Conservation (phyloP, 768 basidiomycete species). For the Collybia nuda region DNA sequence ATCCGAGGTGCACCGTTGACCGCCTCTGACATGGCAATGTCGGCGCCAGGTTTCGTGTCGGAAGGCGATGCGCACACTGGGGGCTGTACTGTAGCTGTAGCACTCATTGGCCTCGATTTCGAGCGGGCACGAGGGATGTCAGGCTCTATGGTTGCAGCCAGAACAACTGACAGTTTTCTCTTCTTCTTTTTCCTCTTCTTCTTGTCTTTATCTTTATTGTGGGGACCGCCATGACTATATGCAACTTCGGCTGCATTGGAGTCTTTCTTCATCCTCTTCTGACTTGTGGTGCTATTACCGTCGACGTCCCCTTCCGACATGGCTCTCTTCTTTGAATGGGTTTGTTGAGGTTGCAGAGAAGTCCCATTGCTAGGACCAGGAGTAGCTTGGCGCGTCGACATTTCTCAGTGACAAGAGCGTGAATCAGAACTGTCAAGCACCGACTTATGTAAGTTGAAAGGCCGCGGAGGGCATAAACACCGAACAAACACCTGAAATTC, state of each 20-base stretch:
- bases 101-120: constrained; percentile 14
- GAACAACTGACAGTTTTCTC: constrained; percentile 32
- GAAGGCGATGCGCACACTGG: constrained; percentile 1
- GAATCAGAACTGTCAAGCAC: background rate
- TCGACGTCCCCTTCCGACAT: constrained; percentile 26
- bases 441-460: too few species aligned
- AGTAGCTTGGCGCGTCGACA: constrained; percentile 34
- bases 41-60: background rate
- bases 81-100: constrained; percentile 9
- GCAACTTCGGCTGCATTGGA: constrained; percentile 8
- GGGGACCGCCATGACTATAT: constrained; percentile 25
- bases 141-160: constrained; percentile 8
- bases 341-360: constrained; percentile 18
- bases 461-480: background rate
- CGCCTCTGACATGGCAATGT: background rate
- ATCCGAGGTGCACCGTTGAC: constrained; percentile 1
- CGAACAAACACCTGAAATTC: background rate
- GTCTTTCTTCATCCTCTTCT: constrained; percentile 31
- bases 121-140: constrained; percentile 6
- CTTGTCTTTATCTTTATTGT: constrained; percentile 10
- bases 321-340: constrained; percentile 32
- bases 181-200: constrained; percentile 37
- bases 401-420: constrained; percentile 1
- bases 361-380: constrained; percentile 26
- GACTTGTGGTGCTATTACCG: constrained; percentile 15